Percentiles rank a stretch among this genome's conserved stretches.
phyloP scores from a whole-genome alignment of 2,329 filamentous ascomycete genomes.

The Alternaria novae-zelandiae region DNA sequence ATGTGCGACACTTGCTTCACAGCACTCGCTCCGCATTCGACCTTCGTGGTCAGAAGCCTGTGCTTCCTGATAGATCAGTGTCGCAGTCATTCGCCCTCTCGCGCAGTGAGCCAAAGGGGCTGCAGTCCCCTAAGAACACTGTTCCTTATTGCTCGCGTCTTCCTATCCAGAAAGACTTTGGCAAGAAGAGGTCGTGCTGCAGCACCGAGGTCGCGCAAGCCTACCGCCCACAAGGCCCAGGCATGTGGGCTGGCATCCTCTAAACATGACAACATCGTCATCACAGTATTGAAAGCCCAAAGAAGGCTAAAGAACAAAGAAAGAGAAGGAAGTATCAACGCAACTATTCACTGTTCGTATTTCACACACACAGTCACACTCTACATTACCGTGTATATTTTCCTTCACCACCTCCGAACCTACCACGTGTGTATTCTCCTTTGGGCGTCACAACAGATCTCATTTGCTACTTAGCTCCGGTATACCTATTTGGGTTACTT shows the following conservation, averaged over 20 bases:
- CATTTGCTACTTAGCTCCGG: conserved; percentile 11
- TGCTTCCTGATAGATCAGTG: conserved; percentile 46
- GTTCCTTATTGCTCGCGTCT: conserved; percentile 50
- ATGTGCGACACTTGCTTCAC: conserved; percentile 68
- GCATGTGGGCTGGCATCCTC: conserved; percentile 72
- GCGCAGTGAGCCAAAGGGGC: conserved; percentile 42
- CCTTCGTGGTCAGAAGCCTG: conserved; percentile 40
- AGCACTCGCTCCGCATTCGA: conserved; percentile 48
- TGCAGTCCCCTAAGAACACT: conserved; percentile 49
- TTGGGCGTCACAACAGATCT: conserved; percentile 12
- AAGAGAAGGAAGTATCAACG: conserved; percentile 17
- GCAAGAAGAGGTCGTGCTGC: conserved; percentile 72
- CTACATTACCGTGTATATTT: conserved; percentile 29
- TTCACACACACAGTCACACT: conserved; percentile 8
- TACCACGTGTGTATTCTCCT: conserved; percentile 16
- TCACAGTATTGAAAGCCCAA: conserved; percentile 16
- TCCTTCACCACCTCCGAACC: conserved; percentile 15
- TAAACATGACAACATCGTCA: conserved; percentile 22
- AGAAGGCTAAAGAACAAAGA: conserved; percentile 27
- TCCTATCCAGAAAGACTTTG: conserved; percentile 55
- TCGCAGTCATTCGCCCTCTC: conserved; percentile 42
- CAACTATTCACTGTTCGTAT: conserved; percentile 1
- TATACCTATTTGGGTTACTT: conserved; percentile 18
- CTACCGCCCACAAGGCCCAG: conserved; percentile 62
- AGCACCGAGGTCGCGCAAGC: conserved; percentile 63